Base-by-base conservation (phyloP, 768 basidiomycete genomes). In the Suillus luteus region DNA sequence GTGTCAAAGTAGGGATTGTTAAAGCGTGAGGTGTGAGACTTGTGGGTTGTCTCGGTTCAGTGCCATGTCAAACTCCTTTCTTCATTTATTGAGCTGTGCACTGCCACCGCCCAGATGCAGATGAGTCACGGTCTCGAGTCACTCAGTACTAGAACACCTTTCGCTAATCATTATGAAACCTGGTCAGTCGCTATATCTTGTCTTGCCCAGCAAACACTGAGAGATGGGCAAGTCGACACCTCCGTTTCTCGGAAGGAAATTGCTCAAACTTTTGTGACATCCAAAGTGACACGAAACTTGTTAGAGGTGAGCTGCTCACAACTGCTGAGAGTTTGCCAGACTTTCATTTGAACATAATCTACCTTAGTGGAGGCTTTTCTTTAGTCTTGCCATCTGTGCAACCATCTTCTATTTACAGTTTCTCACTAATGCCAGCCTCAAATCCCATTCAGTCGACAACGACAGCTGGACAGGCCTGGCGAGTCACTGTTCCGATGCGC, bases 401-500 rank as follows among this genome's bases (percentile, higher is more conserved):
- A 63, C 15, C 19, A 35, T 24, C 60, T 66, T 55, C 46, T 64
- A 33, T 58, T 15, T 11, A 10, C 57, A 41, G 10, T 54, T 33
- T 11, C 31, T 46, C 11, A 37, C 33, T 49, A 2, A n/a, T 43
- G 27, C 14, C 0, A 48, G 59, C 40, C 31, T 44, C 2, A 9
- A 43, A 51, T 22, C 48, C 33, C 40, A 35, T 27, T 40, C 38
- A 60, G 38, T 51, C 17, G 43, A 1, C 22, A 44, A 27, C 37
- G 55, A 63, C 24, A 67, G 69, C 15, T 75, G 70, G 75, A 14
- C 63, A 33, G 75, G 67, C 22, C 67, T 76, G 14, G 73, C 74
- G 17, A 64, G 70, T 22, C 82, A 88, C 67, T 89, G 86, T 72
- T 74, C 78, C 11, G 67, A 80, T 62, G 74, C 81, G 22, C 68